Evolutionary conservation across 257 asterid genomes (phyloP).

Genomic region (Salvia hispanica): DNA sequence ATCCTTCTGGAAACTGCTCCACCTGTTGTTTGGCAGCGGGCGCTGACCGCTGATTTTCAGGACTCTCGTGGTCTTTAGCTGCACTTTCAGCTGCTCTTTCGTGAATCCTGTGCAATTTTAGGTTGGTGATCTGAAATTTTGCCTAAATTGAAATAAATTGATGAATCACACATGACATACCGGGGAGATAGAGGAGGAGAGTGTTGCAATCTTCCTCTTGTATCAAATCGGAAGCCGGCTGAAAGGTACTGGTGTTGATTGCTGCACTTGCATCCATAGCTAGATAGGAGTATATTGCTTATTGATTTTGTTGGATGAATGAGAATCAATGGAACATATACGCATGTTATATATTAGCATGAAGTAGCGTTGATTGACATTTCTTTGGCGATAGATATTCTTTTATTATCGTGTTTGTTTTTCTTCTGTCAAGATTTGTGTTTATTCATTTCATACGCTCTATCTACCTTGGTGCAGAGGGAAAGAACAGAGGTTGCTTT

Average conservation of each 20-base stretch:
- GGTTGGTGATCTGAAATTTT: no score
- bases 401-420: conserved; percentile 15
- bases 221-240: conserved; percentile 51
- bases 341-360: conserved; percentile 16
- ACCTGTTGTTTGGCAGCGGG: conserved; percentile 31
- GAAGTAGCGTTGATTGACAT: conserved; percentile 5
- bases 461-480: no score
- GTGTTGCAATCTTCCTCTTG: conserved; percentile 60
- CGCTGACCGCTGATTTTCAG: conserved; percentile 62
- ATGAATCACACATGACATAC: conserved; percentile 32
- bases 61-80: conserved; percentile 39
- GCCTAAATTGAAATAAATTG: no score
- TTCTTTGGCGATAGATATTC: conserved; percentile 35
- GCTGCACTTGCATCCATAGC: conserved; percentile 34
- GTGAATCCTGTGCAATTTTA: conserved; percentile 45
- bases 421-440: no score
- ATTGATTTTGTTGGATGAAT: neutral
- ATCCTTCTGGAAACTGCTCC: conserved; percentile 54
- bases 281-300: neutral
- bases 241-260: conserved; percentile 36
- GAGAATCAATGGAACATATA: neutral
- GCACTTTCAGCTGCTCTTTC: conserved; percentile 61
- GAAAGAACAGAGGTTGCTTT: no score
- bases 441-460: no score
- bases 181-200: conserved; percentile 57